Base-by-base conservation (phyloP, 176 grass and related monocot genomes). In the Saccharum officinarum region DNA sequence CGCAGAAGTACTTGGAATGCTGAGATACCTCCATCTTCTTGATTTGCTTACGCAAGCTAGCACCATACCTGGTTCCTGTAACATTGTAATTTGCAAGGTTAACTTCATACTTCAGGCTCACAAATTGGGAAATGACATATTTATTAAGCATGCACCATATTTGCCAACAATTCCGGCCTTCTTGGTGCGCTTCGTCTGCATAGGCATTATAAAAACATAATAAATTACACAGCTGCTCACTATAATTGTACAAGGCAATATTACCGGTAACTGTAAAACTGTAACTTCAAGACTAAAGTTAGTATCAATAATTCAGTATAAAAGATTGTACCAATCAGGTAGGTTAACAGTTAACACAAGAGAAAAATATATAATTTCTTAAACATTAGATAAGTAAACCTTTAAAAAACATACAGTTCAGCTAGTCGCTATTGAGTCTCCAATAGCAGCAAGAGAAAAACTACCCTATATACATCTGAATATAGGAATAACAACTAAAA, bases 11-110 rank as follows among this genome's bases (percentile, higher is more conserved):
- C 90, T 98, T 98, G 37, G 93, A 91, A 75, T 98, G 96, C 79
- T 98, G 96, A 61, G 96, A 95, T 38, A 98, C 96, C 80, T 98
- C 96, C 96, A 98, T 98, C 79, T 98, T 98, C 87, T 98, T 95
- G 77, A 98, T 98, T 84, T 98, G 93, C 83, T 98, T 98, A 83
- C 96, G 91, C 86, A 98, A 89, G 90, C 96, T 98, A 65, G 96
- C 96, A 94, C 93, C 96, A 80, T 98, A 98, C 84, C 96, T 95
- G 22, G 96, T 98, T 18, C 96, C 93, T 98, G 37, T 10, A 65
- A 79, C 23, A 75, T 65, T 60, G 70, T 10, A 83, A 47, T 60
- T 65, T 59, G 45, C 2, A 85, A 26, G 16, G 8, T 37, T 31
- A 75, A 83, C 12, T 74, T 83, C 1, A 55, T 31, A 22, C 5